Conservation (phyloP, 768 basidiomycete species). For the Trametes gibbosa region DNA sequence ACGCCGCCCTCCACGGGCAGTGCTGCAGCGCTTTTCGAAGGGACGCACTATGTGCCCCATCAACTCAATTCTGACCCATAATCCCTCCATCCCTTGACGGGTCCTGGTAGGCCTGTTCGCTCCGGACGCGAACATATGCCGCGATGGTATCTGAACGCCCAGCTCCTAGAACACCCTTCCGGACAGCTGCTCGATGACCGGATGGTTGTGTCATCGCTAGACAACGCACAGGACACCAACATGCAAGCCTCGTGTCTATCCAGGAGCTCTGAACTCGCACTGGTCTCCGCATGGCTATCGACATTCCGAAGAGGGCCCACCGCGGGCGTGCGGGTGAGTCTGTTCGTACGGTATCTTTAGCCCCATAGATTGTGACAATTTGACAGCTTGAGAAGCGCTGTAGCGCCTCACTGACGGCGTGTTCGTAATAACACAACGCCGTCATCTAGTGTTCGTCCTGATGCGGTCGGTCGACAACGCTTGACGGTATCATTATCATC, state of each 20-base stretch:
- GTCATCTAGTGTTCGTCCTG: not conserved
- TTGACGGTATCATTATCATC: constrained; percentile 4
- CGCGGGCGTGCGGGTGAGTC: not conserved
- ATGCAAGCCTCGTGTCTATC: not conserved
- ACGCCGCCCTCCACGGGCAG: too few relatives aligned
- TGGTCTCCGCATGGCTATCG: not conserved
- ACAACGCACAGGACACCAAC: not conserved
- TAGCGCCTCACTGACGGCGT: constrained; percentile 1
- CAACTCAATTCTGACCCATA: not conserved
- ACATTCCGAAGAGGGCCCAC: not conserved
- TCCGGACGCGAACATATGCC: not conserved
- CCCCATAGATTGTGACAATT: not conserved
- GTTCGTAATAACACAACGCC: constrained; percentile 1
- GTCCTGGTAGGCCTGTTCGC: not conserved
- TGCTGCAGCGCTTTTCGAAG: not conserved
- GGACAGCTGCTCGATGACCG: not conserved
- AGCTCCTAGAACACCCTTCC: too few relatives aligned
- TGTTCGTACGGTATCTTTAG: not conserved
- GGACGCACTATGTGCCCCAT: not conserved
- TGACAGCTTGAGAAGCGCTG: constrained; percentile 1
- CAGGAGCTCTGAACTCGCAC: not conserved
- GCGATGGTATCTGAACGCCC: not conserved
- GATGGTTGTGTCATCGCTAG: not conserved
- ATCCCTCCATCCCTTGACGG: not conserved
- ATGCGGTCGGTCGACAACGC: not conserved